phyloP scores from a whole-genome alignment of 75 land plant species.

The Cupressus sempervirens region DNA sequence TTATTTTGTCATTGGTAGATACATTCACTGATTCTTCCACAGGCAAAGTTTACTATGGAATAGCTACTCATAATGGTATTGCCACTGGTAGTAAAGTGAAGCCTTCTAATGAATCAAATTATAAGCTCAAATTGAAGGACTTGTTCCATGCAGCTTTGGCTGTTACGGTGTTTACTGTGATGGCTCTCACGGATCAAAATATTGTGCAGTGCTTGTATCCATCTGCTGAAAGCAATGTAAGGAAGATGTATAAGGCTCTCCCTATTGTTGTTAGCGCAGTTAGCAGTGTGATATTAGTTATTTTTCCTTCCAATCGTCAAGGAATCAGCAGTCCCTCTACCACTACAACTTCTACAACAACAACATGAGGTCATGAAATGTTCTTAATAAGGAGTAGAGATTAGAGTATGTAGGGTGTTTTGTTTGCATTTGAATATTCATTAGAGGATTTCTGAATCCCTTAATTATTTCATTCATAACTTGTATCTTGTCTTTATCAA shows the following conservation, averaged over 20 bases:
- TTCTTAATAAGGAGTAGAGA: too few relatives aligned
- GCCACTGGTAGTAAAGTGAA: background rate
- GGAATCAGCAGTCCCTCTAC: background rate
- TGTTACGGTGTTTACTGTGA: background rate
- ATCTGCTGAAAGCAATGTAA: background rate
- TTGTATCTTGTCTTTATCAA: too few relatives aligned
- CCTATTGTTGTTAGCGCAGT: background rate
- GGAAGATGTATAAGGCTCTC: background rate
- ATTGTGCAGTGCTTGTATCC: too few relatives aligned
- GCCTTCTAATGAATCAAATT: background rate
- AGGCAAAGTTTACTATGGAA: background rate
- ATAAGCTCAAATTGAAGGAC: background rate
- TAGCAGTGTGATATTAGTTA: background rate
- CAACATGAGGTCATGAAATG: background rate
- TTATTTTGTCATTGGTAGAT: background rate
- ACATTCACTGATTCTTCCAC: too few relatives aligned
- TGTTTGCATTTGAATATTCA: too few relatives aligned
- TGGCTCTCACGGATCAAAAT: too few relatives aligned
- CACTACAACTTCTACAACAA: background rate
- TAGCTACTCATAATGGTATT: background rate
- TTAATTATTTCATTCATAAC: too few relatives aligned
- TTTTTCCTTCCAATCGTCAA: background rate
- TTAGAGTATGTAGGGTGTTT: too few relatives aligned
- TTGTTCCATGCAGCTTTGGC: background rate
- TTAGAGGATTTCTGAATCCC: too few relatives aligned